Evolutionary conservation across 306 rosid genomes (phyloP).

Genomic region (Comarum palustre): DNA sequence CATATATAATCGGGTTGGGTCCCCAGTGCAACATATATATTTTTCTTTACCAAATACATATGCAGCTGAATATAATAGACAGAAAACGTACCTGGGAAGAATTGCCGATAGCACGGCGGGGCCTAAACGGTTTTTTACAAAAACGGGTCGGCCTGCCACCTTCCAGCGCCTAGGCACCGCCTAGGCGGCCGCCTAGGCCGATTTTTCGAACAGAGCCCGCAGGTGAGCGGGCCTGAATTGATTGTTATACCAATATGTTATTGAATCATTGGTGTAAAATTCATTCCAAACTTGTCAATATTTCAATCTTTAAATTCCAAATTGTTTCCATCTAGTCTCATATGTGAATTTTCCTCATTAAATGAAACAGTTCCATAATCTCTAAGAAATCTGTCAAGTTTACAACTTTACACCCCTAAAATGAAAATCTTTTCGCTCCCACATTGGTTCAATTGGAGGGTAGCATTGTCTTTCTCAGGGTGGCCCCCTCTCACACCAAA

Average conservation of each 20-base stretch:
- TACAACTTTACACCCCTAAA: slow-evolving; percentile 4
- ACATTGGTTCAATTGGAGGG: neutral
- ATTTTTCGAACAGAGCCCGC: no score
- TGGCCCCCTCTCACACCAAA: neutral
- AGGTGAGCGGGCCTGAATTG: no score
- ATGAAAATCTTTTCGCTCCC: neutral
- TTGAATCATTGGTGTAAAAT: neutral
- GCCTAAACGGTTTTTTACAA: no score
- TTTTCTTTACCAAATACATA: no score
- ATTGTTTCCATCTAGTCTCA: neutral
- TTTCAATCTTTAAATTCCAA: neutral
- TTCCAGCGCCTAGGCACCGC: no score
- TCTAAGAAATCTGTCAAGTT: neutral
- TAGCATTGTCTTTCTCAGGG: neutral
- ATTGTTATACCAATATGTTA: neutral
- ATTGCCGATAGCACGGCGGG: no score
- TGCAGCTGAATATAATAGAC: no score
- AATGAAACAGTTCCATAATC: neutral
- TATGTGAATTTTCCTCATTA: neutral
- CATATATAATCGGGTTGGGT: no score
- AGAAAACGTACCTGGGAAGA: no score
- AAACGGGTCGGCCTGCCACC: no score
- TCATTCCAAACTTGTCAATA: neutral
- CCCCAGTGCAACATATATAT: no score
- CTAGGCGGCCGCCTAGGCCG: no score